phyloP scores from a whole-genome alignment of 2,329 filamentous ascomycete genomes.

The Fusarium luffae region DNA sequence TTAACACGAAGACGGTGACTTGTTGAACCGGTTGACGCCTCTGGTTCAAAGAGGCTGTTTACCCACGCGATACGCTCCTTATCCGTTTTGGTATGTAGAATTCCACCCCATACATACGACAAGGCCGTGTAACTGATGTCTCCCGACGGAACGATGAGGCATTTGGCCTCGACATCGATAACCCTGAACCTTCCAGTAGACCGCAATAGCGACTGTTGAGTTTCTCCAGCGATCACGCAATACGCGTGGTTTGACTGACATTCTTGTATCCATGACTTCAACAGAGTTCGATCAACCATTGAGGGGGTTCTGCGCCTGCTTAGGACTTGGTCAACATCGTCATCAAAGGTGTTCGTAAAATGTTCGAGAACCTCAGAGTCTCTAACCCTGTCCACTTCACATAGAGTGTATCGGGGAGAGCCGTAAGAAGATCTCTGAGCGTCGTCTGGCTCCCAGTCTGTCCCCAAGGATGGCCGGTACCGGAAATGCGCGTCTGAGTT shows the following conservation, averaged over 20 bases:
- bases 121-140: neutral
- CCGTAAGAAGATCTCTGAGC: neutral
- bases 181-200: neutral
- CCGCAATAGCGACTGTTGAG: neutral
- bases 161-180: neutral
- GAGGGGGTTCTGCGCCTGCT: fast-evolving
- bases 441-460: neutral
- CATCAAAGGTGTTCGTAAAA: too few species aligned
- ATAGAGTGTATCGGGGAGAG: neutral
- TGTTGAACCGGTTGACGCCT: neutral
- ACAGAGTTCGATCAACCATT: neutral
- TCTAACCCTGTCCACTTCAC: neutral
- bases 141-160: neutral
- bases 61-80: fast-evolving
- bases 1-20: neutral
- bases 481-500: neutral
- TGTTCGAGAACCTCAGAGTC: neutral
- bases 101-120: neutral
- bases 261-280: neutral
- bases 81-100: neutral
- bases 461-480: neutral
- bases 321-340: too few species aligned
- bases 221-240: neutral
- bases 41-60: fast-evolving
- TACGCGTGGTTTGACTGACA: neutral